A percentile compares a stretch with the other conserved stretches of the same genome.
Conservation (phyloP, 108 stramenopile genomes). For the Skeletonema menzelii region DNA sequence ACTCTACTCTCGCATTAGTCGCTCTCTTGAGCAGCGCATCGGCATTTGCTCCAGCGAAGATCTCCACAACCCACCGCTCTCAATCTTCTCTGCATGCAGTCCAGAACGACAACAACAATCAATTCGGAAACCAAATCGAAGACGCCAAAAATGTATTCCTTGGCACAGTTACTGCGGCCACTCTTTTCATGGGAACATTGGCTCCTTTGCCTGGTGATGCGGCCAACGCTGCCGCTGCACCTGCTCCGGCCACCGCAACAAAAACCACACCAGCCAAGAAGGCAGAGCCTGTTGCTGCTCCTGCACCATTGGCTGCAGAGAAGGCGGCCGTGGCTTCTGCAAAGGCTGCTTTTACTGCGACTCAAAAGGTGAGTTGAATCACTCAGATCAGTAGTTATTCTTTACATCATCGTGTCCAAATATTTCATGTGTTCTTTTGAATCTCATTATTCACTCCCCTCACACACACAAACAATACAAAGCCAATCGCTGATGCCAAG, state of each 20-base stretch:
- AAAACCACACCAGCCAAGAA: background rate
- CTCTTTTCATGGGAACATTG: slow-evolving; percentile 1
- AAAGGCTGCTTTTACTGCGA: slow-evolving; percentile 1
- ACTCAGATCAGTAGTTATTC: background rate
- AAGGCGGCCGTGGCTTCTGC: slow-evolving; percentile 5
- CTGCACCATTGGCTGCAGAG: background rate
- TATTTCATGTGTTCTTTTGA: background rate
- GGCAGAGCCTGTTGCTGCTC: background rate
- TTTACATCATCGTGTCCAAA: background rate
- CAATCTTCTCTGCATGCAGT: background rate
- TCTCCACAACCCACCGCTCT: background rate
- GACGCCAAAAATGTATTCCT: slow-evolving; percentile 1
- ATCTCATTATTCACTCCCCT: background rate
- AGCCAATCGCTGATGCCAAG: slow-evolving; percentile 8
- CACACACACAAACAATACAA: background rate
- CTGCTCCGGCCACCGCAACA: background rate
- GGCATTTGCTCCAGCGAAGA: slow-evolving; percentile 2
- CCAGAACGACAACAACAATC: background rate
- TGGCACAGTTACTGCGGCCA: slow-evolving; percentile 1
- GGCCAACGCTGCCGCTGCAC: background rate
- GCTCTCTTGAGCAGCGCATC: background rate
- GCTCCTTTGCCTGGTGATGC: slow-evolving; percentile 1
- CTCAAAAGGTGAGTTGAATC: background rate
- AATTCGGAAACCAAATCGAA: background rate
- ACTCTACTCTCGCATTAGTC: background rate